These are phyloP conservation scores for Colletotrichum liaoningense DNA, from an alignment of 2,329 filamentous ascomycete genomes.

Conservation along the genomic window DNA sequence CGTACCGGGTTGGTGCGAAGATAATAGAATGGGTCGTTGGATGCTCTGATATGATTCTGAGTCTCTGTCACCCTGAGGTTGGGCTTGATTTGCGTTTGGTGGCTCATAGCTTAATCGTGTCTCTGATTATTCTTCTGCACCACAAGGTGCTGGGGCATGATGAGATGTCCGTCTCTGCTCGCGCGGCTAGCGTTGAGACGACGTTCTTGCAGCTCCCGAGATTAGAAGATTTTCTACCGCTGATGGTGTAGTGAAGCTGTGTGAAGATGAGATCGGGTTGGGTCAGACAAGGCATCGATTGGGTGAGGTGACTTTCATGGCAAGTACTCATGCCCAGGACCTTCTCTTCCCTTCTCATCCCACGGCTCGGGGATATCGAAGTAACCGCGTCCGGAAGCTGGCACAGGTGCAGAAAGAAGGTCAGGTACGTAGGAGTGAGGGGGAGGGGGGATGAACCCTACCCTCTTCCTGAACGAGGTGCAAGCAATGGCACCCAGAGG, in stretches of 20 bases:
- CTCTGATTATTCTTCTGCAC: neutral
- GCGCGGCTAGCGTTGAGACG: neutral
- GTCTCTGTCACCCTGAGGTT: neutral
- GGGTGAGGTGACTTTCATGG: neutral
- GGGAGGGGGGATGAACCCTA: neutral
- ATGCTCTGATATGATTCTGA: constrained; percentile 8
- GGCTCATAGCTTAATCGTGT: constrained; percentile 6
- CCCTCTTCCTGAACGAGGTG: neutral
- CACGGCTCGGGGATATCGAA: constrained; percentile 9
- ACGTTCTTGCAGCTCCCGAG: neutral
- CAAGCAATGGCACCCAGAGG: neutral
- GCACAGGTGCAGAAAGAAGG: constrained; percentile 4
- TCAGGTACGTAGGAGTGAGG: neutral
- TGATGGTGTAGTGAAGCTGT: neutral
- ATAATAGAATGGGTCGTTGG: neutral
- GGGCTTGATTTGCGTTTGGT: neutral
- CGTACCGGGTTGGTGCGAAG: constrained; percentile 3
- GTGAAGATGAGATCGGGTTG: neutral
- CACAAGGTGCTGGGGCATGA: neutral
- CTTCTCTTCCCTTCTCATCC: neutral
- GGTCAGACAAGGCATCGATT: neutral
- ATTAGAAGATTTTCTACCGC: neutral
- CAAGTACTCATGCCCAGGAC: neutral
- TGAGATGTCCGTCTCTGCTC: neutral
- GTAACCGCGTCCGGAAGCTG: constrained; percentile 2